A percentile compares a stretch with the other conserved stretches of the same genome.
Conservation (phyloP, 768 basidiomycete species). For the Kwoniella sp. region DNA sequence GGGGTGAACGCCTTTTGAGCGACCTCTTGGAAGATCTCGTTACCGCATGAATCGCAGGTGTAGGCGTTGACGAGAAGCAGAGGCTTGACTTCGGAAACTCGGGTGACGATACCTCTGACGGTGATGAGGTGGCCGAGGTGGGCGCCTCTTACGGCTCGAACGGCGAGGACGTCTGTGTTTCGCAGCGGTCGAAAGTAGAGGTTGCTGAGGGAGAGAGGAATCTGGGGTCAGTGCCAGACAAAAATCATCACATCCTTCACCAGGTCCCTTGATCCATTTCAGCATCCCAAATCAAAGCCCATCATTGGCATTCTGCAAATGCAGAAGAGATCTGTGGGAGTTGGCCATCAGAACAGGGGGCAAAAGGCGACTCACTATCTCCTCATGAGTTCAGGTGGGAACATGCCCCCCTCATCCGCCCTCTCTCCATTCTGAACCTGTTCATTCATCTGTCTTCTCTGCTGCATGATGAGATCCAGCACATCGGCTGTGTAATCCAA, state of each 20-base stretch:
- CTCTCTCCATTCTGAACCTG: conserved; percentile 57
- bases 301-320: too few species aligned
- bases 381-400: conserved; percentile 86
- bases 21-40: conserved; percentile 98
- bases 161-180: conserved; percentile 64
- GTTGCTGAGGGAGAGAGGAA: conserved; percentile 63
- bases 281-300: too few species aligned
- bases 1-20: conserved; percentile 87
- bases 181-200: conserved; percentile 85
- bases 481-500: conserved; percentile 90
- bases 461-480: conserved; percentile 93
- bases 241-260: too few species aligned
- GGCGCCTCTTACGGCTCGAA: conserved; percentile 81
- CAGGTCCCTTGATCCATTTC: too few species aligned
- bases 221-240: background rate
- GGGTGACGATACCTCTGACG: conserved; percentile 95
- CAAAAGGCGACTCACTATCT: conserved; percentile 86
- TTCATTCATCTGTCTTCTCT: conserved; percentile 83
- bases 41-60: conserved; percentile 96
- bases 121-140: conserved; percentile 93
- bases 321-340: background rate
- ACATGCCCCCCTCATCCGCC: conserved; percentile 59
- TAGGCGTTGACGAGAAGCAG: conserved; percentile 96
- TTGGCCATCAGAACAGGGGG: too few species aligned
- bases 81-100: conserved; percentile 98